Base-by-base conservation (phyloP, 1,284 basidiomycete genomes). In the Porogramme epimiltina region DNA sequence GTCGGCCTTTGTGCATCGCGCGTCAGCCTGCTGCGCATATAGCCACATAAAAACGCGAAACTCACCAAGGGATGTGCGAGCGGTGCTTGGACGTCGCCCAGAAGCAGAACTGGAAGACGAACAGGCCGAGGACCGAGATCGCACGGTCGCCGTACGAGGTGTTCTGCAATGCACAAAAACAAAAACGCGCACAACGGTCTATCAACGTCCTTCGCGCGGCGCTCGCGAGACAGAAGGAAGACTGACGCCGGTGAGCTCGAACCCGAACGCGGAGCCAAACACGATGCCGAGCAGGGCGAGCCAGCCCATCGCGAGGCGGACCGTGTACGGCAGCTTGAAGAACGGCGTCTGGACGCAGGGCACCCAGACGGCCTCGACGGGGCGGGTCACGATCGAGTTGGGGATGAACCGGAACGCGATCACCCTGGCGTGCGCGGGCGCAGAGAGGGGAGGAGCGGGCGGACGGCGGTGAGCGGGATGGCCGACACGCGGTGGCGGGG, bases 251-350 rank as follows among this genome's bases (percentile, higher is more conserved):
- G 79, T 70, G 36, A 88, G 75, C 24, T 74, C 71, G 73, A 92
- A 90, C 18, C 91, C 91, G 65, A 91, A 93, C 0, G 89, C 90
- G 18, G 88, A 91, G 45, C 89, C 91, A 54, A 93, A 85, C 45
- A 93, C 75, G 54, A 92, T 84, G 18, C 65, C 89, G 41, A 93
- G 65, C 36, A 93, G 80, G 54, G 80, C 82, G 22, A 89, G 65
- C 87, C 87, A 91, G 49, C 91, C 91, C 42, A 89, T 66, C 13
- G 75, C 64, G 26, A 90, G 72, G 22, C 90, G 78, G 49, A 77
- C 63, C 19, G 64, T 58, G 52, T 79, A 79, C 2, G 87, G 79
- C n/a, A 93, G 71, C 56, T 69, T 74, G 67, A 84, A 87, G 78
- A 84, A 93, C 8, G 90, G 91, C 34, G 73, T 72, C 58, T 83